Base-by-base conservation (phyloP, 1,139 yeast species). In the Entelexis sorbosivorans region DNA sequence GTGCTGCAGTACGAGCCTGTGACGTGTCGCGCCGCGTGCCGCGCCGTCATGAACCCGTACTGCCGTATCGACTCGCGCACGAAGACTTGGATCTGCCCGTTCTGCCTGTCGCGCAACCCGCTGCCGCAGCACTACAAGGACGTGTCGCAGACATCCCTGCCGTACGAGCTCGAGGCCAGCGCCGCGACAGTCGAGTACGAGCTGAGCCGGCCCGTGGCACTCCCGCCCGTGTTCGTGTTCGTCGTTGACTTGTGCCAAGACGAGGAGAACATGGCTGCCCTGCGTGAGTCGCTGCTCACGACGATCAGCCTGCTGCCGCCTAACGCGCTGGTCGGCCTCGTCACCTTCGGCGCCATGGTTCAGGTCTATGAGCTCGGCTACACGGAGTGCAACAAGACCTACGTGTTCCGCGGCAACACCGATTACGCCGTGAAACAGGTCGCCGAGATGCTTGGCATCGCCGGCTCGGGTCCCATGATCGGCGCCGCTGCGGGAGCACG, bases 171-270 rank as follows among this genome's bases (percentile, higher is more conserved):
- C 64, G 79, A 81, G 59, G 79, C 84, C 10, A 70, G 74, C 49
- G 76, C 85, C 58, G 78, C 95, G n/a, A 86, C 97, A 20, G 82
- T 89, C 57, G 99, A 91, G 70, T 91, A 93, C 66, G 80, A 89
- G 56, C 77, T 93, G 44, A 78, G 86, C 32, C 80, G 95, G 64
- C 96, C 96, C 3, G 93, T 84, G 20, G 86, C 80, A 61, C 78
- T 79, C 54, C 96, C 97, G 16, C 98, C 98, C n/a, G 79, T 89
- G 56, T 91, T 89, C 67, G 71, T 88, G 59, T 87, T 87, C 65
- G 93, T 88, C 34, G 81, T 91, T 60, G 99, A 91, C 67, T 73
- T 89, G 58, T 91, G 98, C 66, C 96, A 93, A 67, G 97, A 93
- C 63, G 87, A 81, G 53, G 98, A 91, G 63, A 91, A 88, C 67